Base-by-base conservation (phyloP, 768 basidiomycete species). In the Lactarius quietus region DNA sequence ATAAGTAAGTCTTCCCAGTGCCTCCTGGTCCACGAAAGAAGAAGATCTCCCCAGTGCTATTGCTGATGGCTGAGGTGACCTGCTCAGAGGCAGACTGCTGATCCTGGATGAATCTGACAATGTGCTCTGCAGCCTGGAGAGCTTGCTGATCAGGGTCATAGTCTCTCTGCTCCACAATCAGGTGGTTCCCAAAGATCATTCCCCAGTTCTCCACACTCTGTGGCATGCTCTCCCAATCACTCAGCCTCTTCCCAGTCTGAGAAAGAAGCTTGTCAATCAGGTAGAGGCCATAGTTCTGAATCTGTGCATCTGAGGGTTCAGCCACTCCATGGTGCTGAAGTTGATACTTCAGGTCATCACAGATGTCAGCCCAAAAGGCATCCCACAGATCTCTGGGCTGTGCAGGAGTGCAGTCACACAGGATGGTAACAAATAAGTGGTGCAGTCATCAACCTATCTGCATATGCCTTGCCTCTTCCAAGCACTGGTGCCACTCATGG, bases 391-490 rank as follows among this genome's bases (percentile, higher is more conserved):
- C n/a, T 0, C 72, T 69, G 18, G 83, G 80, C 8, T 73, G 17
- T 0, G 74, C 29, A 1, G 76, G 76, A n/a, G n/a, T n/a, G n/a
- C n/a, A n/a, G n/a, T n/a, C n/a, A n/a, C n/a, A n/a, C n/a, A n/a
- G n/a, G n/a, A n/a, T n/a, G n/a, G n/a, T n/a, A n/a, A n/a, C n/a
- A n/a, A n/a, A n/a, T n/a, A n/a, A n/a, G n/a, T n/a, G n/a, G n/a
- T n/a, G n/a, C n/a, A n/a, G n/a, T n/a, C n/a, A n/a, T n/a, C n/a
- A 3, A 0, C 81, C 83, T 7, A 76, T 77, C 38, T 80, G 75
- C 72, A 82, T 79, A 1, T 48, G n/a, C 5, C 66, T 31, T 0
- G 81, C 83, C 53, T 82, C 81, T 28, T 71, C 9, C 0, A 85
- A 63, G 68, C 82, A 81, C 23, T 56, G 62, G 20, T 74, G 69